A percentile compares a stretch with the other conserved stretches of the same genome.
Evolutionary conservation across 2,329 filamentous ascomycete genomes (phyloP).

Genomic region (Chaetomium strumarium): DNA sequence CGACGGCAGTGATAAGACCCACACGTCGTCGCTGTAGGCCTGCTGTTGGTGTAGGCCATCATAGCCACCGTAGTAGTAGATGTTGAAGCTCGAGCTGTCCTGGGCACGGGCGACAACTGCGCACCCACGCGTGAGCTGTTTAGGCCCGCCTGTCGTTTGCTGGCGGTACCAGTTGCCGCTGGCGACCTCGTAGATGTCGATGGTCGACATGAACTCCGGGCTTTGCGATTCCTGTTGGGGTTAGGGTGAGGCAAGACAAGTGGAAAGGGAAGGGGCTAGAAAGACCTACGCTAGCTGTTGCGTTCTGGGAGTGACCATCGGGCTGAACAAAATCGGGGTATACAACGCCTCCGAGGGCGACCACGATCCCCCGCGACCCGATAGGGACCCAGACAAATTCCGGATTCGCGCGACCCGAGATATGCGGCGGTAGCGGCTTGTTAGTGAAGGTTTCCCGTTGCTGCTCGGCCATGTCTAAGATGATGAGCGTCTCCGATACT

Average conservation of each 20-base stretch:
- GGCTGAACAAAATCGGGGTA: slow-evolving; percentile 45
- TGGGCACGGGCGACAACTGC: slow-evolving; percentile 66
- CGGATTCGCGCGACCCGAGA: slow-evolving; percentile 54
- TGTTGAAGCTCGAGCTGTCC: slow-evolving; percentile 69
- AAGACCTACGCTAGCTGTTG: slow-evolving; percentile 36
- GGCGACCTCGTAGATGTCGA: slow-evolving; percentile 74
- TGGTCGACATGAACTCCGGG: slow-evolving; percentile 62
- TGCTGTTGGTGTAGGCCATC: slow-evolving; percentile 40
- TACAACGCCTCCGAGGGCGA: slow-evolving; percentile 70
- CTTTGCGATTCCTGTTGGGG: slow-evolving; percentile 52
- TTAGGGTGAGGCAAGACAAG: slow-evolving; percentile 20
- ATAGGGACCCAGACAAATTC: slow-evolving; percentile 74
- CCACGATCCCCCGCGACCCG: slow-evolving; percentile 66
- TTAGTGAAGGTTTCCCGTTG: slow-evolving; percentile 51
- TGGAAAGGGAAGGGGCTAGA: not conserved
- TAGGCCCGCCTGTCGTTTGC: slow-evolving; percentile 52
- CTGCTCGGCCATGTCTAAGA: slow-evolving; percentile 53
- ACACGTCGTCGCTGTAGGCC: slow-evolving; percentile 60
- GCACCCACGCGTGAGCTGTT: slow-evolving; percentile 59
- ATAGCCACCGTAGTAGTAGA: slow-evolving; percentile 81
- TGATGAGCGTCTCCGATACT: slow-evolving; percentile 52
- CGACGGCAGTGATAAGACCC: slow-evolving; percentile 72
- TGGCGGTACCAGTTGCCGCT: slow-evolving; percentile 63
- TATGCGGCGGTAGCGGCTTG: slow-evolving; percentile 40
- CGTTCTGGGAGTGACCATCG: slow-evolving; percentile 27